These are phyloP conservation scores for Cystobasidium slooffiae DNA, from an alignment of 1,284 basidiomycete species.

Conservation along the genomic window DNA sequence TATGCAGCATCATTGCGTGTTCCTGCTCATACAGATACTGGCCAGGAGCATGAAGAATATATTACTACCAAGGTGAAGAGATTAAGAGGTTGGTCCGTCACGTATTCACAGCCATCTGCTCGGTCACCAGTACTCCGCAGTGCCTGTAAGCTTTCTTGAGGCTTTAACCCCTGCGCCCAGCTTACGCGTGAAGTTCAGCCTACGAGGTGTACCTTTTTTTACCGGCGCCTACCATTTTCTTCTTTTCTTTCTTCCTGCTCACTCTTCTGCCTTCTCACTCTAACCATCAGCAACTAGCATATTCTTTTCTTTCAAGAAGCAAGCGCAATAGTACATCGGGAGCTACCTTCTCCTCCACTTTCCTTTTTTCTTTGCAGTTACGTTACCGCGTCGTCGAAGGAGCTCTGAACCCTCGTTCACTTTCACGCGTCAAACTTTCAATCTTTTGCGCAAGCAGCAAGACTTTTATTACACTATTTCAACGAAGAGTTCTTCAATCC, in stretches of 20 bases:
- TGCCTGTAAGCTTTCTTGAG: neutral
- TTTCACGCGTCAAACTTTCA: neutral
- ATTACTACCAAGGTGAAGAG: too few relatives aligned
- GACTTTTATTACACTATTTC: neutral
- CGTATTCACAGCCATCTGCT: neutral
- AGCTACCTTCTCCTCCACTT: constrained; percentile 27
- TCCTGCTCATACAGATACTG: too few relatives aligned
- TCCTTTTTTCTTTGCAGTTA: constrained; percentile 15
- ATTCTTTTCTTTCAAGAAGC: neutral
- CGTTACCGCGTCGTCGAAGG: neutral
- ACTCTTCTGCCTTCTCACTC: neutral
- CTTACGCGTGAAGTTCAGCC: constrained; percentile 1
- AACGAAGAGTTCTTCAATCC: neutral
- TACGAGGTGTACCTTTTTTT: constrained; percentile 19
- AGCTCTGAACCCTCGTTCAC: neutral
- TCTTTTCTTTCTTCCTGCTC: constrained; percentile 1
- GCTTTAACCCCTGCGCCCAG: neutral
- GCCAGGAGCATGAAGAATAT: too few relatives aligned
- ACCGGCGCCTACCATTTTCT: neutral
- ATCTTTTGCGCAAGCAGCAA: too few relatives aligned
- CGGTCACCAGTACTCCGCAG: constrained; percentile 17
- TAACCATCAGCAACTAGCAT: constrained; percentile 1
- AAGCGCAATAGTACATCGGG: neutral
- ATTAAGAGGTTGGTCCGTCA: too few relatives aligned
- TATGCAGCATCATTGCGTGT: too few relatives aligned